These are phyloP conservation scores for Cytospora piceicola DNA, from an alignment of 2,329 filamentous ascomycete species.

Conservation along the genomic window DNA sequence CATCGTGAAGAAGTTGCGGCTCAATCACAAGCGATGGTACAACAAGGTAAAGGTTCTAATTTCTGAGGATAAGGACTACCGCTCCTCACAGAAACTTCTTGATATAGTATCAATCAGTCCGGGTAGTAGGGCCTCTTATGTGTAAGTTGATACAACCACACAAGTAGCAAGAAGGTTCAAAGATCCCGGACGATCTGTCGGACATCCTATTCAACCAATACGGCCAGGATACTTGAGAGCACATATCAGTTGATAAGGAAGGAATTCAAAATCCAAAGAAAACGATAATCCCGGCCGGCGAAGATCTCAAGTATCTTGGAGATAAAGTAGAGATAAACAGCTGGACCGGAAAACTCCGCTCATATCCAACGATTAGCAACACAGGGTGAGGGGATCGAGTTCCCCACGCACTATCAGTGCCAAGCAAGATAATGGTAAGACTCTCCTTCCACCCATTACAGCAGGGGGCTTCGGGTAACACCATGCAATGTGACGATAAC, in stretches of 20 bases:
- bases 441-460: slow-evolving; percentile 3
- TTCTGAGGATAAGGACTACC: not conserved
- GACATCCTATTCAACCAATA: not conserved
- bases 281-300: slow-evolving; percentile 14
- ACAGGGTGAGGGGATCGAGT: not conserved
- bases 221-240: not conserved
- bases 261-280: not conserved
- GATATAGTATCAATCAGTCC: not conserved
- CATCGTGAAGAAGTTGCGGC: slow-evolving; percentile 2
- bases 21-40: slow-evolving; percentile 4
- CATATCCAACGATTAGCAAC: slow-evolving; percentile 24
- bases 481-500: not conserved
- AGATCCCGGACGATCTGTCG: not conserved
- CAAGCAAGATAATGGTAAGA: slow-evolving; percentile 2
- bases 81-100: not conserved
- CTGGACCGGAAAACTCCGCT: slow-evolving; percentile 9
- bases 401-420: slow-evolving; percentile 16
- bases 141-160: not conserved
- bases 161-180: not conserved
- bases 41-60: not conserved
- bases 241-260: not conserved
- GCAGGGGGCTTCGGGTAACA: not conserved
- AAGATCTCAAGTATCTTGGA: slow-evolving; percentile 1
- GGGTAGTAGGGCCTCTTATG: slow-evolving; percentile 11
- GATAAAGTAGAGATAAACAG: slow-evolving; percentile 19